Evolutionary conservation across 2,329 filamentous ascomycete genomes (phyloP).

Genomic region (Pseudogymnoascus sp.): DNA sequence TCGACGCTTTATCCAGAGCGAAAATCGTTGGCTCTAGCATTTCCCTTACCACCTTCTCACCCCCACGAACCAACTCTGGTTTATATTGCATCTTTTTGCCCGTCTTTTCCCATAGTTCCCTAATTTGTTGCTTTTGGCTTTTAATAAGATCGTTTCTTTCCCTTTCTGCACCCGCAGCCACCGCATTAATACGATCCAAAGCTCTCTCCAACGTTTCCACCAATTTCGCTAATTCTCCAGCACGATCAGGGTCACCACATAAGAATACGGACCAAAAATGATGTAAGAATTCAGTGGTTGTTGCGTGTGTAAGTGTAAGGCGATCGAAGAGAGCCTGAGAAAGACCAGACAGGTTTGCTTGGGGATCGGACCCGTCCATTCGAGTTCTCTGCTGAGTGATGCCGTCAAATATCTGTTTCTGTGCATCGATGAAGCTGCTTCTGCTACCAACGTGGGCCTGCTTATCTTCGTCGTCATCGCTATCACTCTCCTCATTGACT

Average conservation of each 20-base stretch:
- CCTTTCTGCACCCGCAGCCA: slow-evolving; percentile 71
- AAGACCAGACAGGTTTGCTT: slow-evolving; percentile 34
- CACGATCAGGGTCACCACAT: slow-evolving; percentile 76
- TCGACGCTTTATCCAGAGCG: slow-evolving; percentile 62
- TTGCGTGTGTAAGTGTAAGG: slow-evolving; percentile 75
- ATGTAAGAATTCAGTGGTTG: slow-evolving; percentile 89
- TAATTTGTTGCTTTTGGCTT: slow-evolving; percentile 60
- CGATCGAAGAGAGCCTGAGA: slow-evolving; percentile 50
- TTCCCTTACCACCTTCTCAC: slow-evolving; percentile 65
- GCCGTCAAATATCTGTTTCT: slow-evolving; percentile 58
- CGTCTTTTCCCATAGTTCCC: slow-evolving; percentile 63
- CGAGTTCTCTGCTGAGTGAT: slow-evolving; percentile 56
- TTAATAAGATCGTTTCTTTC: slow-evolving; percentile 63
- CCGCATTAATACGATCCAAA: slow-evolving; percentile 68
- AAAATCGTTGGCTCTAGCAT: slow-evolving; percentile 68
- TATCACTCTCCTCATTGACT: slow-evolving; percentile 63
- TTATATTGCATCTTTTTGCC: slow-evolving; percentile 67
- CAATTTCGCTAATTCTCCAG: slow-evolving; percentile 71
- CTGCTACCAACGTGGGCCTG: slow-evolving; percentile 61
- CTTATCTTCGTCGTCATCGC: slow-evolving; percentile 54
- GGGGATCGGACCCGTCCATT: slow-evolving; percentile 39
- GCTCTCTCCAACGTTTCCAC: slow-evolving; percentile 76
- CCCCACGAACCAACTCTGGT: slow-evolving; percentile 62
- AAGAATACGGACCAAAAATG: slow-evolving; percentile 94
- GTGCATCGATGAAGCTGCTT: slow-evolving; percentile 55